Evolutionary conservation across 306 rosid species (phyloP).

Genomic region (Castanea crenata): DNA sequence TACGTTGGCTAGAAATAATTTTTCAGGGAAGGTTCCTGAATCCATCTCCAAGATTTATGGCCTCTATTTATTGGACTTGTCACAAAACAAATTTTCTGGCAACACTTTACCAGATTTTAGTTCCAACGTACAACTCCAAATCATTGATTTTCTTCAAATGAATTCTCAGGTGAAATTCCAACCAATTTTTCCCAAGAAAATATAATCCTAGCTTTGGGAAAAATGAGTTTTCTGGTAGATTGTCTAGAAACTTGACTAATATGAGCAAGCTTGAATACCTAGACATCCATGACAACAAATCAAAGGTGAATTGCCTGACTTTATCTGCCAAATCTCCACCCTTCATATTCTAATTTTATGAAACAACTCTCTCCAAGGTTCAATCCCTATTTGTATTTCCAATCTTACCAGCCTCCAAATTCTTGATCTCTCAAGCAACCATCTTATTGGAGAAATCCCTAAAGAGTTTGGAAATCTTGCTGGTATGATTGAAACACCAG

Average conservation of each 20-base stretch:
- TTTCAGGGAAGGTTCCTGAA: conserved; percentile 24
- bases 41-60: conserved; percentile 29
- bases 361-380: too few relatives aligned
- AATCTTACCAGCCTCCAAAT: too few relatives aligned
- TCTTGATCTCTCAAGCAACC: too few relatives aligned
- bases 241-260: conserved; percentile 23
- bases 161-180: conserved; percentile 28
- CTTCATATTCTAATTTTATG: not conserved
- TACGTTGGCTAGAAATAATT: conserved; percentile 25
- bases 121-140: conserved; percentile 3
- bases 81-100: conserved; percentile 23
- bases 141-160: conserved; percentile 28
- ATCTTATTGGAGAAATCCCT: too few relatives aligned
- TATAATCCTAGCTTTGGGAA: not conserved
- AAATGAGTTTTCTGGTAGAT: conserved; percentile 4
- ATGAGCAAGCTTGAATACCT: too few relatives aligned
- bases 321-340: not conserved
- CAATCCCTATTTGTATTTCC: too few relatives aligned
- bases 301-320: too few relatives aligned
- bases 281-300: too few relatives aligned
- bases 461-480: too few relatives aligned
- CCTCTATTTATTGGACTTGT: conserved; percentile 26
- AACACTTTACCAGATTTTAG: conserved; percentile 16
- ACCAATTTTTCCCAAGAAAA: conserved; percentile 21
- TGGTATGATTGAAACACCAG: conserved; percentile 11